phyloP scores from a whole-genome alignment of 768 basidiomycete species.

The Pleurotus tuoliensis region DNA sequence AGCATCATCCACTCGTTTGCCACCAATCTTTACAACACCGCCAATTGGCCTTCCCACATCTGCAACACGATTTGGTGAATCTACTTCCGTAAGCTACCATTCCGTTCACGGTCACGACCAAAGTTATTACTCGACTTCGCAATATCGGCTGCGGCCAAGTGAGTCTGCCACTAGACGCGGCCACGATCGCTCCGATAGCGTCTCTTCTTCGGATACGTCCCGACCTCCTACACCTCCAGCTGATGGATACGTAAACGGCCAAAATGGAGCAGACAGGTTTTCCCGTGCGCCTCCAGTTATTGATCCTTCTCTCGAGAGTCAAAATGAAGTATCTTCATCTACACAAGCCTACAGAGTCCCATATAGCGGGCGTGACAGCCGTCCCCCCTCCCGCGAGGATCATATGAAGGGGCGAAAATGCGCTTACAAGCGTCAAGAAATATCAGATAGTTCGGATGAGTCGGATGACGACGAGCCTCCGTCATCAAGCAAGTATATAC shows the following conservation, averaged over 20 bases:
- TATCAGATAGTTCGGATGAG: too few species aligned
- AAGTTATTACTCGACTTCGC: slow-evolving; percentile 35
- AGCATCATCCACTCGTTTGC: slow-evolving; percentile 30
- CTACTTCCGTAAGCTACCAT: slow-evolving; percentile 35
- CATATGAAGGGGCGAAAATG: too few species aligned
- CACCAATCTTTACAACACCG: slow-evolving; percentile 41
- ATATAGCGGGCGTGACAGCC: too few species aligned
- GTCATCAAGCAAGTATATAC: too few species aligned
- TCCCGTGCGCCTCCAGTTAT: slow-evolving; percentile 12
- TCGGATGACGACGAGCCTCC: too few species aligned
- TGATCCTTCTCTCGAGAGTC: slow-evolving; percentile 23
- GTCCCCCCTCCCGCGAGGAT: too few species aligned
- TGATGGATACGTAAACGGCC: background rate
- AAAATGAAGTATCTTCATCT: slow-evolving; percentile 4
- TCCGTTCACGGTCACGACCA: slow-evolving; percentile 18
- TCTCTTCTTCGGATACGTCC: slow-evolving; percentile 4
- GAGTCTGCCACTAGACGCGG: background rate
- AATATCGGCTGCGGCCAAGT: slow-evolving; percentile 13
- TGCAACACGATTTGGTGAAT: slow-evolving; percentile 40
- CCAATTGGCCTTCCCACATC: slow-evolving; percentile 50
- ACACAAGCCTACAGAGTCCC: too few species aligned
- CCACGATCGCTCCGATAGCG: slow-evolving; percentile 3
- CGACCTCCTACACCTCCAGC: background rate
- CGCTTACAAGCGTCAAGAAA: too few species aligned
- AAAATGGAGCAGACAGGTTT: background rate